Evolutionary conservation across 2,329 filamentous ascomycete genomes (phyloP).

Genomic region (Myriangium duriaei): DNA sequence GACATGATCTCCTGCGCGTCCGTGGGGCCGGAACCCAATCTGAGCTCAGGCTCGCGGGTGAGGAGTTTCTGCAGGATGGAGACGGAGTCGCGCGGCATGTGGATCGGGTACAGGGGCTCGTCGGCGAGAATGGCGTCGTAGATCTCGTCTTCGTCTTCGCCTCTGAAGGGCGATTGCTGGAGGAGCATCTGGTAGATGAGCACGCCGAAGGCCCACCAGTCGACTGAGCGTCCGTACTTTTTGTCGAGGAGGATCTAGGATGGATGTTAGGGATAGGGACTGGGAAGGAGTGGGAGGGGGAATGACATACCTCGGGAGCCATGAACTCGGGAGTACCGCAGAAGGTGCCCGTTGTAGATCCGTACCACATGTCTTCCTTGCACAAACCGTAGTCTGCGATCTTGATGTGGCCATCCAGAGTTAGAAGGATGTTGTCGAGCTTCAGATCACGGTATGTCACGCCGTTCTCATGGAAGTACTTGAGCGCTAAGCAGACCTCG

Average conservation of each 20-base stretch:
- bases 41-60: slow-evolving; percentile 84
- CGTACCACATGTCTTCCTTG: slow-evolving; percentile 99
- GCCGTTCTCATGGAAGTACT: slow-evolving; percentile 99
- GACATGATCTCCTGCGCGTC: slow-evolving; percentile 99
- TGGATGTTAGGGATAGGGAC: slow-evolving; percentile 23
- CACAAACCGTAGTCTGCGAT: slow-evolving; percentile 97
- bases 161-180: slow-evolving; percentile 95
- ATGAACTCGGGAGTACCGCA: slow-evolving; percentile 99
- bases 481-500: slow-evolving; percentile 90
- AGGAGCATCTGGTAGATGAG: slow-evolving; percentile 99
- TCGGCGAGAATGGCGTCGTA: slow-evolving; percentile 97
- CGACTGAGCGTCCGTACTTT: slow-evolving; percentile 92
- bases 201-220: slow-evolving; percentile 99
- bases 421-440: slow-evolving; percentile 81
- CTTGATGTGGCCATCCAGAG: slow-evolving; percentile 94
- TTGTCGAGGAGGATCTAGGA: slow-evolving; percentile 84
- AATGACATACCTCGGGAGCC: slow-evolving; percentile 70
- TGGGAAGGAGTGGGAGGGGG: background rate
- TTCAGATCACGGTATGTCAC: slow-evolving; percentile 87
- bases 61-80: slow-evolving; percentile 96
- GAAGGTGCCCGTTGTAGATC: slow-evolving; percentile 91
- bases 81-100: slow-evolving; percentile 96
- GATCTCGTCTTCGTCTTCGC: slow-evolving; percentile 97
- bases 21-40: slow-evolving; percentile 85
- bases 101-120: slow-evolving; percentile 93